Conservation (phyloP, 441 rosid genomes). For the Syzygium syzygioides region DNA sequence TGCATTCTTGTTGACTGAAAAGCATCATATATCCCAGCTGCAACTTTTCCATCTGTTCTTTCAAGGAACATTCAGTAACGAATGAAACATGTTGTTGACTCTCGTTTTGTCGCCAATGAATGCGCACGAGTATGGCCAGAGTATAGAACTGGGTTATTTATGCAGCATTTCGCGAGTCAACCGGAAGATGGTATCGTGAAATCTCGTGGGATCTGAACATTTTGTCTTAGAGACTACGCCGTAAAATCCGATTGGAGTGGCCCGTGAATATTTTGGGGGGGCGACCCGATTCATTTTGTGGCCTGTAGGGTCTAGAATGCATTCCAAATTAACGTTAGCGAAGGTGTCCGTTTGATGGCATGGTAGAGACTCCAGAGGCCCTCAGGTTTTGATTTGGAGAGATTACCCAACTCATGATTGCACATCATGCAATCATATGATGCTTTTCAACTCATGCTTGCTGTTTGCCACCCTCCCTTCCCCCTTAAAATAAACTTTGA, state of each 20-base stretch:
- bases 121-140: not conserved
- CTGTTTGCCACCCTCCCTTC: not conserved
- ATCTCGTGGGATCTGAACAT: not conserved
- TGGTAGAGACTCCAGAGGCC: not conserved
- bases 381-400: not conserved
- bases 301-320: not conserved
- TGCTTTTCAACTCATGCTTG: not conserved
- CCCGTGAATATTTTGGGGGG: not conserved
- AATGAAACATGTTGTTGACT: not conserved
- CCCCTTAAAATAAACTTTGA: not conserved
- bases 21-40: not conserved
- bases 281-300: not conserved
- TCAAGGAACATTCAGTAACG: not conserved
- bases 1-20: not conserved
- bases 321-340: not conserved
- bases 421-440: not conserved
- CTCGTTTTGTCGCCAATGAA: not conserved
- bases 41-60: not conserved
- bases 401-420: not conserved
- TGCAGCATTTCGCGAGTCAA: not conserved
- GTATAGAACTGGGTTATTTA: not conserved
- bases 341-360: not conserved
- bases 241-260: not conserved
- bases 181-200: not conserved
- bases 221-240: not conserved